phyloP scores from a whole-genome alignment of 495 filamentous ascomycete genomes.

The Xylaria nigripes region DNA sequence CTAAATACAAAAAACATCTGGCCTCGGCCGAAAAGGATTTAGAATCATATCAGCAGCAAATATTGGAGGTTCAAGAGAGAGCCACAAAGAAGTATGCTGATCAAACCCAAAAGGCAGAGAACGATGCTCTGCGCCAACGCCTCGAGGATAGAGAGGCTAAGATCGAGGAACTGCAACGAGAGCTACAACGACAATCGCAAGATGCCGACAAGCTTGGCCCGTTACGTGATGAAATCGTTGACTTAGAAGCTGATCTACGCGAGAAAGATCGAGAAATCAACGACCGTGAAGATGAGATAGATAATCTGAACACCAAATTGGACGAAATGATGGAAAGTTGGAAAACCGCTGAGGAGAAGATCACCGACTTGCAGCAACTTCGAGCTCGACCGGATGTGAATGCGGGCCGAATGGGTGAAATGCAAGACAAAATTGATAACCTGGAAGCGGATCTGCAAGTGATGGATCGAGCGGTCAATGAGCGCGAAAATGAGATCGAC shows the following conservation, averaged over 20 bases:
- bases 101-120: conserved; percentile 49
- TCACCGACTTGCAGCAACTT: conserved; percentile 45
- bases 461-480: background rate
- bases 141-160: conserved; percentile 37
- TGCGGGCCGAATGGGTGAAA: conserved; percentile 35
- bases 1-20: conserved; percentile 72
- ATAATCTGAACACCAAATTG: conserved; percentile 31
- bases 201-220: conserved; percentile 38
- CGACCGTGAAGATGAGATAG: conserved; percentile 12
- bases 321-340: conserved; percentile 8
- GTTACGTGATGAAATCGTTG: conserved; percentile 52
- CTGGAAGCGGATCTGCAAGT: background rate
- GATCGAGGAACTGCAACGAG: conserved; percentile 40
- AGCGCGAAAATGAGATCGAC: conserved; percentile 35
- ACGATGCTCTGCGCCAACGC: conserved; percentile 45
- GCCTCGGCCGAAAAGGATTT: conserved; percentile 69
- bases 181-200: conserved; percentile 18
- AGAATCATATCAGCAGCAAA: conserved; percentile 66
- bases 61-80: conserved; percentile 71
- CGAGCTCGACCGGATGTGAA: background rate
- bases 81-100: conserved; percentile 65
- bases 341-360: conserved; percentile 32
- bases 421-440: conserved; percentile 53
- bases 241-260: conserved; percentile 15
- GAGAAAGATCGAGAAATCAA: background rate